Conservation (phyloP, 805 yeast genomes). For the Saccharomycopsis sp. region DNA sequence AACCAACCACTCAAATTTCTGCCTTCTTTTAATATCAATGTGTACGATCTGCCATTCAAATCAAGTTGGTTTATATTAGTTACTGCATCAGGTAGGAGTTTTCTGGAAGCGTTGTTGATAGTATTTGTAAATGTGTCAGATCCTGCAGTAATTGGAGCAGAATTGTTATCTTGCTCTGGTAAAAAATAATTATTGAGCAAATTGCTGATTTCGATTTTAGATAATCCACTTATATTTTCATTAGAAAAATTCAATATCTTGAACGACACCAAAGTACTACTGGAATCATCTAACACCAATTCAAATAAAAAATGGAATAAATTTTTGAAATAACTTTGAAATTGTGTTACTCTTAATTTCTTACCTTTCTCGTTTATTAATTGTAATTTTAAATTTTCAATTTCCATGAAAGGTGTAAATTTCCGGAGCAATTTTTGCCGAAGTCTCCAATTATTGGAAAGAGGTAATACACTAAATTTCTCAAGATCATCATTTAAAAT, state of each 20-base stretch:
- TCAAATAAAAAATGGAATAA: constrained; percentile 6
- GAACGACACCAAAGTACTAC: constrained; percentile 4
- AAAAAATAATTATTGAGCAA: constrained; percentile 7
- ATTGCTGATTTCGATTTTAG: neutral
- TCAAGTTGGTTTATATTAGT: neutral
- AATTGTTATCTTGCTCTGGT: neutral
- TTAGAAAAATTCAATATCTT: neutral
- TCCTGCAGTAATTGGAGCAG: neutral
- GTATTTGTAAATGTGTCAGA: neutral
- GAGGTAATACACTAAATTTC: constrained; percentile 13
- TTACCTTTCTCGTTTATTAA: no score
- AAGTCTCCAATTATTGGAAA: constrained; percentile 6
- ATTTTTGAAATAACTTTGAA: neutral
- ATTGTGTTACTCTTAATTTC: neutral
- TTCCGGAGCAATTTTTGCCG: neutral
- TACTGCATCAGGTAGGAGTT: no score
- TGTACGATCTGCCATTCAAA: neutral
- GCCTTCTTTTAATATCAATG: neutral
- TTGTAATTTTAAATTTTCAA: neutral
- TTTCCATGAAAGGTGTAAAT: constrained; percentile 11
- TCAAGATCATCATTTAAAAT: constrained; percentile 4
- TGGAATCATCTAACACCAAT: neutral
- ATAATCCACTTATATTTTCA: neutral
- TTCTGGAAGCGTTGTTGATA: neutral
- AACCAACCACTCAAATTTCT: constrained; percentile 3